Conservation (phyloP, 768 basidiomycete species). For the Pulveroboletus frians region DNA sequence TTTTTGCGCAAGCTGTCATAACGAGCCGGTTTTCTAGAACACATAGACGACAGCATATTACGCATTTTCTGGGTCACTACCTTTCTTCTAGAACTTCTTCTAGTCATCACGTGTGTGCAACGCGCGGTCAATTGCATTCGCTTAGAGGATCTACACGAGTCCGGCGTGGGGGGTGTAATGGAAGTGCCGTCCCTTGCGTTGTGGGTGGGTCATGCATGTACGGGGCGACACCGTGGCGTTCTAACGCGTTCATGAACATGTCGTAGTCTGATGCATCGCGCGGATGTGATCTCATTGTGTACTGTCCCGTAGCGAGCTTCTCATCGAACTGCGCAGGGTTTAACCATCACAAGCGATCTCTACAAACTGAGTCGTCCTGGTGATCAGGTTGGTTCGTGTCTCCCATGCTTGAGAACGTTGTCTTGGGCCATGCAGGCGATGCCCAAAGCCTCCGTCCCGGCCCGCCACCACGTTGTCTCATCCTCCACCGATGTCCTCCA, state of each 20-base stretch:
- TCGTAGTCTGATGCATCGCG: neutral
- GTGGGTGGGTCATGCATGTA: conserved; percentile 7
- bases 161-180: conserved; percentile 20
- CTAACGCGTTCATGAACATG: neutral
- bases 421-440: neutral
- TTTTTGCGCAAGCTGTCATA: conserved; percentile 29
- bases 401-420: conserved; percentile 3
- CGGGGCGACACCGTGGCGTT: conserved; percentile 2
- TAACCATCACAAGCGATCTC: conserved; percentile 1
- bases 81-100: conserved; percentile 13
- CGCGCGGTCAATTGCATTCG: conserved; percentile 13
- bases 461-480: conserved; percentile 11
- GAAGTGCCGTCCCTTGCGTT: conserved; percentile 6
- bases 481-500: neutral
- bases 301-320: neutral
- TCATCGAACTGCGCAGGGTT: neutral
- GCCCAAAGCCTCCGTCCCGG: neutral
- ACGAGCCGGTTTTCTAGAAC: conserved; percentile 22
- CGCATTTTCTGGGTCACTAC: conserved; percentile 4
- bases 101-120: conserved; percentile 11
- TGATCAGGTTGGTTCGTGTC: neutral
- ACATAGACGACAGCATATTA: conserved; percentile 16
- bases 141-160: conserved; percentile 8
- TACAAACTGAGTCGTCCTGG: neutral
- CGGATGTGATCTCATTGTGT: neutral